Evolutionary conservation across 2,329 filamentous ascomycete genomes (phyloP), one percentile per base, ranked within the genome.

Genomic region (Calonectria naviculata): DNA sequence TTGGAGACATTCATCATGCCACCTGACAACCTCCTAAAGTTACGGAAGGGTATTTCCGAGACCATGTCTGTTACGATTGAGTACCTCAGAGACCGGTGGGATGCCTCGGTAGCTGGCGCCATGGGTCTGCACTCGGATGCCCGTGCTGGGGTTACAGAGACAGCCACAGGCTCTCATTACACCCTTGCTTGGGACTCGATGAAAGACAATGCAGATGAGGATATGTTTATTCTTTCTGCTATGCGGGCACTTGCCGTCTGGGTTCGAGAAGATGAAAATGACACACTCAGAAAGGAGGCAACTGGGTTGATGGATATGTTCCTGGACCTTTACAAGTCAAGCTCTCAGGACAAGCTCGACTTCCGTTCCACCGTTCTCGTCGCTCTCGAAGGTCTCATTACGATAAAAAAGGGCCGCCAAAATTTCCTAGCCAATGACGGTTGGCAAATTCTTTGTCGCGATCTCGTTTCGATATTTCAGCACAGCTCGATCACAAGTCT

Each of bases 21-120:
- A 1, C 88, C 91, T 0, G 89, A 92, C 67, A 86, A 88, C 28
- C 85, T 94, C 29, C 83, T 93, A 17, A 91, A 90, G 75, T 82
- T 93, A 7, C 87, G 90, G 44, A 89, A 87, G 61, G 84, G 87
- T 65, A 87, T 93, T 62, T 86, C 88, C 1, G 92, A 94, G 76
- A 90, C 91, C 4, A 86, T 93, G 78, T 90, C 90, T 0, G 81
- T 91, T 2, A 87, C 88, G 0, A 87, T 92, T 70, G 92, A 93
- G 81, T 92, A 91, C 78, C 85, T 94, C 2, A 88, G 91, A 46
- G 92, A 94, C 77, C 84, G 92, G n/a, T 93, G 90, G 90, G 92
- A 94, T 77, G 90, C 89, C 5, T 88, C 89, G 2, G 84, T 89
- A n/a, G 88, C 90, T 4, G 91, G 91, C 13, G 89, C 89, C 8